These are phyloP conservation scores for Dioscorea dumetorum DNA, from an alignment of 106 monocot species.

Conservation along the genomic window DNA sequence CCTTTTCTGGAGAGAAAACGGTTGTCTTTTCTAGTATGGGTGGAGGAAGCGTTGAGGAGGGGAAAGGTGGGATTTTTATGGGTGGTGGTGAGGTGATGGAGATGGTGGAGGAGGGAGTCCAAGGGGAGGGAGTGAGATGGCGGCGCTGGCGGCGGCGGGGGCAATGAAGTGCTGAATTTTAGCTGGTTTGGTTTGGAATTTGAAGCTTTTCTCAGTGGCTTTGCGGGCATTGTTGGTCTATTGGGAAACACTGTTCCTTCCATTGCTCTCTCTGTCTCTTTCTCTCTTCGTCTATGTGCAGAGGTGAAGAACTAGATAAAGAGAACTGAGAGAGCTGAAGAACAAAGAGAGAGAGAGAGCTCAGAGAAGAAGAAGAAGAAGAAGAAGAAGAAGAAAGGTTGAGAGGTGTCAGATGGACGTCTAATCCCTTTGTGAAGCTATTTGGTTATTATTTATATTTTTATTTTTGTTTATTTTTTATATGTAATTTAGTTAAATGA, in stretches of 20 bases:
- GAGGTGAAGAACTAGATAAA: no score
- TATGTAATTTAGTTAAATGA: no score
- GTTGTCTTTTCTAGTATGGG: conserved; percentile 4
- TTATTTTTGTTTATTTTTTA: no score
- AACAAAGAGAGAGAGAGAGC: background rate
- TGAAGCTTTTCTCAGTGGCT: conserved; percentile 23
- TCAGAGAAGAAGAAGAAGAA: no score
- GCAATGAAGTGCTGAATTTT: conserved; percentile 52
- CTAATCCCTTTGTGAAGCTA: background rate
- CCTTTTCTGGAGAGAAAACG: conserved; percentile 54
- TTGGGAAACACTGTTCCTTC: conserved; percentile 51
- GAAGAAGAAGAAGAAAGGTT: background rate
- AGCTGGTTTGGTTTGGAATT: conserved; percentile 14
- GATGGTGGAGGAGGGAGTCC: conserved; percentile 73
- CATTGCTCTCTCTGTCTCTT: conserved; percentile 18
- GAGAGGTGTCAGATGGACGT: background rate
- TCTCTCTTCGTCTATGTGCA: no score
- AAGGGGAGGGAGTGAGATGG: conserved; percentile 37
- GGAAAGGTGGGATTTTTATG: conserved; percentile 8
- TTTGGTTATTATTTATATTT: no score
- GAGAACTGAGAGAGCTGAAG: background rate
- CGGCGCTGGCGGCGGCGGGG: conserved; percentile 45
- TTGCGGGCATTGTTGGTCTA: conserved; percentile 45
- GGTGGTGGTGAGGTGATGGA: conserved; percentile 19
- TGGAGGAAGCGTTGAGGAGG: background rate